These are phyloP conservation scores for Chernovozyma sophiae-reginae DNA, from an alignment of 1,139 yeast genomes.

Conservation along the genomic window DNA sequence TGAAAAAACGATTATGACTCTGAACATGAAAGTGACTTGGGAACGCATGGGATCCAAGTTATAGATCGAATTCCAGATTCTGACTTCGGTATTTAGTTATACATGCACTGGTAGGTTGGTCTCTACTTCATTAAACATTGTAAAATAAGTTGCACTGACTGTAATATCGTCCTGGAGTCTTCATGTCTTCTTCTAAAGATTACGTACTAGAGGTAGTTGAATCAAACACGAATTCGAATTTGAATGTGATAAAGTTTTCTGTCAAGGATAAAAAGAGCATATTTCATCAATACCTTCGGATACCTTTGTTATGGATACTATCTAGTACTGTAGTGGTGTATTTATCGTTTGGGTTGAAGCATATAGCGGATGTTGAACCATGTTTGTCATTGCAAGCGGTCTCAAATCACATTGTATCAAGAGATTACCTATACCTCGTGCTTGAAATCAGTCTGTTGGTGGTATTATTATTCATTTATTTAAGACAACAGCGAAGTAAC, in stretches of 20 bases:
- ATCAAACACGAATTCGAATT: slow-evolving; percentile 6
- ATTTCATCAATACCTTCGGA: slow-evolving; percentile 9
- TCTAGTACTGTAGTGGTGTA: slow-evolving; percentile 6
- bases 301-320: slow-evolving; percentile 12
- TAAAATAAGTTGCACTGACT: no score
- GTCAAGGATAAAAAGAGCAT: slow-evolving; percentile 13
- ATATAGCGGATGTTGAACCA: neutral
- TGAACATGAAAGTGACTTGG: no score
- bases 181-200: slow-evolving; percentile 33
- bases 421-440: neutral
- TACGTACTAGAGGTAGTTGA: slow-evolving; percentile 28
- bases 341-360: slow-evolving; percentile 1
- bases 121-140: no score
- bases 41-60: no score
- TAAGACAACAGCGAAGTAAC: slow-evolving; percentile 29
- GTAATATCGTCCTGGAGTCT: no score
- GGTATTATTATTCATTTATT: slow-evolving; percentile 9
- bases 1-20: no score
- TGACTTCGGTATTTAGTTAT: no score
- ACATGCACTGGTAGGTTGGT: no score
- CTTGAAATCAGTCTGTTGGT: neutral
- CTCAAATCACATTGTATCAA: neutral
- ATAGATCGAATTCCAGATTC: no score
- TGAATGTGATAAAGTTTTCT: slow-evolving; percentile 18
- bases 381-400: neutral